Evolutionary conservation across 371 early-diverging fungal species (phyloP).

Genomic region (Capillidium rhysosporum): DNA sequence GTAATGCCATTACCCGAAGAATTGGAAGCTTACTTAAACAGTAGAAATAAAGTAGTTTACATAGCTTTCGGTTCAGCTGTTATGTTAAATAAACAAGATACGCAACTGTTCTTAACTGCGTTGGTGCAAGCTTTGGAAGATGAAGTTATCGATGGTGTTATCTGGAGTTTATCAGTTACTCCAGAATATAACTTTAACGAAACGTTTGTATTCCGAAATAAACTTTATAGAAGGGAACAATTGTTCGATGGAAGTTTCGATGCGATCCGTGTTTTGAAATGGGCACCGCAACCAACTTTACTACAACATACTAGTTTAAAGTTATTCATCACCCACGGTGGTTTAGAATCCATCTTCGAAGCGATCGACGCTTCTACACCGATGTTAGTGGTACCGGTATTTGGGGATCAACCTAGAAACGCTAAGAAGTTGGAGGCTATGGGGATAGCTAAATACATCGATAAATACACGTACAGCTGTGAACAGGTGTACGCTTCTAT

Average conservation of each 20-base stretch:
- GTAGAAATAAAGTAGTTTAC: not conserved
- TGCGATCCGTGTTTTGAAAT: not conserved
- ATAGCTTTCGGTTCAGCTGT: not conserved
- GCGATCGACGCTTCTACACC: not conserved
- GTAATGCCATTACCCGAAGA: not conserved
- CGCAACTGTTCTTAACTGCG: not conserved
- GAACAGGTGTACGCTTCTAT: not conserved
- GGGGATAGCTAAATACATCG: not conserved
- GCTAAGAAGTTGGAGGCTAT: not conserved
- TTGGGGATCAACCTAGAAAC: constrained; percentile 7
- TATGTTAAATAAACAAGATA: not conserved
- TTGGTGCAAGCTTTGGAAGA: not conserved
- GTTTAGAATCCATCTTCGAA: constrained; percentile 5
- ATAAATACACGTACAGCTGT: not conserved
- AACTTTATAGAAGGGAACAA: not conserved
- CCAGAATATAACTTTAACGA: not conserved
- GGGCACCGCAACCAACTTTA: constrained; percentile 7
- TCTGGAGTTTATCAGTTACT: not conserved
- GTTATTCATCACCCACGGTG: constrained; percentile 7
- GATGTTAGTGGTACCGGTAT: not conserved
- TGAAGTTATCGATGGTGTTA: not conserved
- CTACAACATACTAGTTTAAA: constrained; percentile 5
- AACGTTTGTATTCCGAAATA: not conserved
- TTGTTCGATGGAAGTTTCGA: not conserved
- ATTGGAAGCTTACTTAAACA: not conserved